Percentiles rank a stretch among this genome's conserved stretches.
Conservation (phyloP, 257 asterid species). For the Solanum chilense region DNA sequence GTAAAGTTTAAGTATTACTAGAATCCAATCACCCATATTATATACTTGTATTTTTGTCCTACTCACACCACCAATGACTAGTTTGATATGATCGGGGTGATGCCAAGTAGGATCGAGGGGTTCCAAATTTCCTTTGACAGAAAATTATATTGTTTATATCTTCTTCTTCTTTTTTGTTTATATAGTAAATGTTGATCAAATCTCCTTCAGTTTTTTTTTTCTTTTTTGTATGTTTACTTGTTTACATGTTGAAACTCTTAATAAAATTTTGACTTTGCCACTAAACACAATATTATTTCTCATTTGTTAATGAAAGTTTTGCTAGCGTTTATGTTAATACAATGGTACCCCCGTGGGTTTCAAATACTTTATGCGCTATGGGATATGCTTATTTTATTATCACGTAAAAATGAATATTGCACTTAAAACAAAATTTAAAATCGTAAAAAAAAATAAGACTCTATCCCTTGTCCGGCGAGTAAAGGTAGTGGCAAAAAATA, state of each 20-base stretch:
- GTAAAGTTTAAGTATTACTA: background rate
- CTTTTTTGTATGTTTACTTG: too few species aligned
- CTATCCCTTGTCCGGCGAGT: too few species aligned
- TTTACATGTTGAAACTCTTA: background rate
- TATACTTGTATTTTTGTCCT: background rate
- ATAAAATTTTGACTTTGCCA: too few species aligned
- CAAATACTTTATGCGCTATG: background rate
- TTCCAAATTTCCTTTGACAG: background rate
- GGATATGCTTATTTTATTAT: background rate
- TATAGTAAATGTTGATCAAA: too few species aligned
- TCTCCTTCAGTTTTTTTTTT: too few species aligned
- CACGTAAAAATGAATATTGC: too few species aligned
- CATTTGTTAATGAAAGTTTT: background rate
- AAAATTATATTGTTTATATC: background rate
- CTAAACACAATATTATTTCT: background rate
- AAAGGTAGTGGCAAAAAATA: too few species aligned
- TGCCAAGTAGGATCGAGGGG: background rate
- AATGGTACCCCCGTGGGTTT: background rate
- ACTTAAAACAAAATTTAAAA: too few species aligned
- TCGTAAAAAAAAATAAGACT: too few species aligned
- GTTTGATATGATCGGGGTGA: background rate
- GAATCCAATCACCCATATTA: background rate
- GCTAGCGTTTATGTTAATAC: background rate
- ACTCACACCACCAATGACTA: background rate
- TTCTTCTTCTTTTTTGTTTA: too few species aligned